Percentiles rank a stretch among this genome's conserved stretches.
These are phyloP conservation scores for Fusarium globosum DNA, from an alignment of 2,329 filamentous ascomycete genomes.

Conservation along the genomic window DNA sequence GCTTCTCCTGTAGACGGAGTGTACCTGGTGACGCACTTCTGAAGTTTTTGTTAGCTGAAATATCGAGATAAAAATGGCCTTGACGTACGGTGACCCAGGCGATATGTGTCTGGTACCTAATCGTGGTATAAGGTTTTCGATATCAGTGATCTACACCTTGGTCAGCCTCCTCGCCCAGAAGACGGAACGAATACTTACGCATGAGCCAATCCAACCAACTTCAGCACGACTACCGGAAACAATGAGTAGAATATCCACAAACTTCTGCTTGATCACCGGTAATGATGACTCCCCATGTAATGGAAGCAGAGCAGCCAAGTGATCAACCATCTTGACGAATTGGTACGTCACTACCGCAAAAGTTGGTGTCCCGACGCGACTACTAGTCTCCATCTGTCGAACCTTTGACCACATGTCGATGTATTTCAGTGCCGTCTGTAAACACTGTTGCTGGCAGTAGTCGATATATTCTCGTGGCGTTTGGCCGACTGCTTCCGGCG, in stretches of 20 bases:
- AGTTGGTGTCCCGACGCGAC: constrained; percentile 7
- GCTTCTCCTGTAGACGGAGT: constrained; percentile 4
- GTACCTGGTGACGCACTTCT: neutral
- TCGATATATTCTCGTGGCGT: constrained; percentile 30
- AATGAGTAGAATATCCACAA: constrained; percentile 17
- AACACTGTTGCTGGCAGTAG: constrained; percentile 32
- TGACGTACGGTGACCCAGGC: constrained; percentile 9
- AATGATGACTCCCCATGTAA: constrained; percentile 14
- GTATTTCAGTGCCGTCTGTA: constrained; percentile 4
- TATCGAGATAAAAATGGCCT: too few species aligned
- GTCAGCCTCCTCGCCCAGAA: neutral
- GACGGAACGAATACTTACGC: constrained; percentile 1
- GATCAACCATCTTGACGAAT: constrained; percentile 34
- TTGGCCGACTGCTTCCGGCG: constrained; percentile 9
- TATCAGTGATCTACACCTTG: constrained; percentile 4
- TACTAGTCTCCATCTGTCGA: constrained; percentile 23
- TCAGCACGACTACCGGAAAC: neutral
- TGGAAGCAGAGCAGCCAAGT: constrained; percentile 15
- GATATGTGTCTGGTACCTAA: constrained; percentile 4
- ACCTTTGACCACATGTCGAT: constrained; percentile 34
- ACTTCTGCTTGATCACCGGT: constrained; percentile 7
- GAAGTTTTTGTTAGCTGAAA: neutral
- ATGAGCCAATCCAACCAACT: constrained; percentile 11
- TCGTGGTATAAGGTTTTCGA: constrained; percentile 21
- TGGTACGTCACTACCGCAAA: constrained; percentile 31